A percentile compares a stretch with the other conserved stretches of the same genome.
These are phyloP conservation scores for Globisporangium takayamanum DNA, from an alignment of 352 stramenopile genomes.

Conservation along the genomic window DNA sequence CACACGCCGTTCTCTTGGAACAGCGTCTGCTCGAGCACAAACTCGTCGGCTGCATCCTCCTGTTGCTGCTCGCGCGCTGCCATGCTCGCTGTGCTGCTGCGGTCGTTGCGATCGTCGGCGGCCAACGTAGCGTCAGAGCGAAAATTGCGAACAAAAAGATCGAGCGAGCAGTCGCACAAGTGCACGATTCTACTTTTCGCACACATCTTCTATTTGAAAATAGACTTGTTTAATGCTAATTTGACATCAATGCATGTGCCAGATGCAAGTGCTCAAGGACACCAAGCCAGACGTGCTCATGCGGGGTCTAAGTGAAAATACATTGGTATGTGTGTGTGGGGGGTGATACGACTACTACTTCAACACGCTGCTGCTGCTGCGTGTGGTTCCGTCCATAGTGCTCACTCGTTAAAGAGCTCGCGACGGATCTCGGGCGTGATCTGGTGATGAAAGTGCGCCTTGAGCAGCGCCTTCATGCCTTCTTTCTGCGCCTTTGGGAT, in stretches of 20 bases:
- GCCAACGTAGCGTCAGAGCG: not conserved
- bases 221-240: no score
- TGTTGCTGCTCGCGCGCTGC: not conserved
- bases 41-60: conserved; percentile 12
- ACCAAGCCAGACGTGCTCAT: not conserved
- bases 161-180: not conserved
- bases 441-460: conserved; percentile 92
- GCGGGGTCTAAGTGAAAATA: not conserved
- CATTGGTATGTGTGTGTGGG: not conserved
- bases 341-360: not conserved
- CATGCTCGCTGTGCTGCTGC: not conserved
- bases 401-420: conserved; percentile 89
- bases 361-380: not conserved
- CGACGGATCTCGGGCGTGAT: conserved; percentile 98
- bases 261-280: not conserved
- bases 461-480: conserved; percentile 89
- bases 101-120: not conserved
- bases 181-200: no score
- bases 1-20: conserved; percentile 75
- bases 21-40: conserved; percentile 64
- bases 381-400: not conserved
- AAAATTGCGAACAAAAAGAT: not conserved
- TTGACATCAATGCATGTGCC: no score
- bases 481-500: conserved; percentile 94
- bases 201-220: no score